These are phyloP conservation scores for Umbilicus rupestris DNA, from an alignment of 164 flowering plant genomes.

Conservation along the genomic window DNA sequence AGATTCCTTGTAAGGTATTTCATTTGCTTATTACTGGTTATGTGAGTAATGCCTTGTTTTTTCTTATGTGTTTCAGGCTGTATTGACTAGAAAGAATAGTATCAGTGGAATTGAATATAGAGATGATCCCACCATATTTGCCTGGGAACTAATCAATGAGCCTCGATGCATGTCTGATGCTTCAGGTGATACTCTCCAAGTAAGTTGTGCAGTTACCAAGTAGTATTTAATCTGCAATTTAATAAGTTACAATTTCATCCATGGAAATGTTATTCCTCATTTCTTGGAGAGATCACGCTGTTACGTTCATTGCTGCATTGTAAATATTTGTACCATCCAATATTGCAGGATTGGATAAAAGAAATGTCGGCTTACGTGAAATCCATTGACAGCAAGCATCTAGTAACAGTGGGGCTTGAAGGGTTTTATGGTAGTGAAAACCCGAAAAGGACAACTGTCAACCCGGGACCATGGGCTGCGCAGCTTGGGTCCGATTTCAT, in stretches of 20 bases:
- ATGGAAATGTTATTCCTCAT: not conserved
- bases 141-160: slow-evolving; percentile 94
- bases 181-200: slow-evolving; percentile 94
- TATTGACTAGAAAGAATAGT: slow-evolving; percentile 74
- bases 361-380: slow-evolving; percentile 81
- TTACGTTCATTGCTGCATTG: not conserved
- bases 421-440: slow-evolving; percentile 79
- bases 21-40: no score
- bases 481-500: slow-evolving; percentile 72
- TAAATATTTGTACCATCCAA: not conserved
- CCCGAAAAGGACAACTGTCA: slow-evolving; percentile 45
- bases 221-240: not conserved
- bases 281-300: not conserved
- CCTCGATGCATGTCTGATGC: slow-evolving; percentile 93
- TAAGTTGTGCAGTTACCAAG: slow-evolving; percentile 22
- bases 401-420: slow-evolving; percentile 74
- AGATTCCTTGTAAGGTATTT: no score
- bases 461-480: slow-evolving; percentile 74
- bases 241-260: not conserved
- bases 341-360: slow-evolving; percentile 80
- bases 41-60: no score
- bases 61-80: slow-evolving; percentile 37
- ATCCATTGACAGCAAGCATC: slow-evolving; percentile 73
- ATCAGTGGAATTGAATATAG: slow-evolving; percentile 79
- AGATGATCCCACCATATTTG: slow-evolving; percentile 91